These are phyloP conservation scores for Endocalyx cinctus DNA, from an alignment of 2,329 filamentous ascomycete species.

Conservation along the genomic window DNA sequence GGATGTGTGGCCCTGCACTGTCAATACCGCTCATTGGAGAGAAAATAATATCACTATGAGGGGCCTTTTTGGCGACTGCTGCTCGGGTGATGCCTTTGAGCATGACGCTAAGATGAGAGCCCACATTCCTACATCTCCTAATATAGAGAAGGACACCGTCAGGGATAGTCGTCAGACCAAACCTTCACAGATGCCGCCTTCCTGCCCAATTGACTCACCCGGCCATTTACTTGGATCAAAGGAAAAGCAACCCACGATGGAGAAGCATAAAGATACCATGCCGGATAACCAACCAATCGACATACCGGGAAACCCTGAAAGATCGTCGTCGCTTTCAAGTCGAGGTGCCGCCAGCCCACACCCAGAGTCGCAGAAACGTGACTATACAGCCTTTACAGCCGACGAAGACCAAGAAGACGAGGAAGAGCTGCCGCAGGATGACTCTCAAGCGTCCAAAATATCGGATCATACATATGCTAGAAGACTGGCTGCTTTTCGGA, in stretches of 20 bases:
- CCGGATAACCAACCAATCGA: no score
- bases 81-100: constrained; percentile 54
- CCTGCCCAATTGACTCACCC: no score
- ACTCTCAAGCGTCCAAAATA: constrained; percentile 28
- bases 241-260: no score
- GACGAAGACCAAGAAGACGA: constrained; percentile 14
- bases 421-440: constrained; percentile 9
- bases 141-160: no score
- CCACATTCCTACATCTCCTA: no score
- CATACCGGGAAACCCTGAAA: no score
- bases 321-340: no score
- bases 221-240: no score
- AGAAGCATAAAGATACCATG: no score
- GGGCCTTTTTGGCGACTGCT: constrained; percentile 67
- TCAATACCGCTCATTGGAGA: constrained; percentile 59
- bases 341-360: no score
- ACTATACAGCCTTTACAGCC: constrained; percentile 6
- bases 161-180: constrained; percentile 8
- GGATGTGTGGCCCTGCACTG: constrained; percentile 81
- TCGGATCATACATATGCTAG: constrained; percentile 24
- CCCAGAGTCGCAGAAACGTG: no score
- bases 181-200: neutral
- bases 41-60: constrained; percentile 57
- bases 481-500: constrained; percentile 26
- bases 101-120: constrained; percentile 61